A percentile compares a stretch with the other conserved stretches of the same genome.
phyloP scores from a whole-genome alignment of 371 early-diverging fungal species.

The Smittium culicis region DNA sequence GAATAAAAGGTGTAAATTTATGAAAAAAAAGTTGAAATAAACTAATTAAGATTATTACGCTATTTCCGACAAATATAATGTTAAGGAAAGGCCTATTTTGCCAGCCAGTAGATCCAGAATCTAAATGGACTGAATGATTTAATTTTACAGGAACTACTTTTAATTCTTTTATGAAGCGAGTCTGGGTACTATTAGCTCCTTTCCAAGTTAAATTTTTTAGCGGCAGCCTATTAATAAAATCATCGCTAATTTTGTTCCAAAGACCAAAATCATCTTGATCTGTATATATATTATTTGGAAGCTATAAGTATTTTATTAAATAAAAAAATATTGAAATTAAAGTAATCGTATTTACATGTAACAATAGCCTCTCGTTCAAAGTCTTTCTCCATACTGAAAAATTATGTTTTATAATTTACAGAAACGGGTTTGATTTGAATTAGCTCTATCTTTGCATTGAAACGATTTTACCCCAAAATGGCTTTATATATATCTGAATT shows the following conservation, averaged over 20 bases:
- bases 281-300: conserved; percentile 16
- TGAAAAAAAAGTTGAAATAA: neutral
- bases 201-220: conserved; percentile 73
- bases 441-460: no score
- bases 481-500: no score
- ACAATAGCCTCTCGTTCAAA: neutral
- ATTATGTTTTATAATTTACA: no score
- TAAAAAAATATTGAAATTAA: neutral
- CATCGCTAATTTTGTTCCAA: conserved; percentile 57
- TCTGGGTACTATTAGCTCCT: conserved; percentile 50
- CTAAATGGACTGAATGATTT: conserved; percentile 32
- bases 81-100: conserved; percentile 45
- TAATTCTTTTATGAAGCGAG: conserved; percentile 33
- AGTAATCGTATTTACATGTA: neutral
- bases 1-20: no score
- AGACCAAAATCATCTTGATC: conserved; percentile 62
- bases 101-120: conserved; percentile 38
- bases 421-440: no score
- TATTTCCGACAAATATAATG: conserved; percentile 66
- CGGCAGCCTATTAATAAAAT: conserved; percentile 58
- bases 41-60: conserved; percentile 33
- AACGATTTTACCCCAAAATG: no score
- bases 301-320: neutral
- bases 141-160: conserved; percentile 34
- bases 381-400: neutral